Percentiles rank a stretch among this genome's conserved stretches.
These are phyloP conservation scores for Sodiomyces alkalinus DNA, from an alignment of 2,329 filamentous ascomycete species.

Conservation along the genomic window DNA sequence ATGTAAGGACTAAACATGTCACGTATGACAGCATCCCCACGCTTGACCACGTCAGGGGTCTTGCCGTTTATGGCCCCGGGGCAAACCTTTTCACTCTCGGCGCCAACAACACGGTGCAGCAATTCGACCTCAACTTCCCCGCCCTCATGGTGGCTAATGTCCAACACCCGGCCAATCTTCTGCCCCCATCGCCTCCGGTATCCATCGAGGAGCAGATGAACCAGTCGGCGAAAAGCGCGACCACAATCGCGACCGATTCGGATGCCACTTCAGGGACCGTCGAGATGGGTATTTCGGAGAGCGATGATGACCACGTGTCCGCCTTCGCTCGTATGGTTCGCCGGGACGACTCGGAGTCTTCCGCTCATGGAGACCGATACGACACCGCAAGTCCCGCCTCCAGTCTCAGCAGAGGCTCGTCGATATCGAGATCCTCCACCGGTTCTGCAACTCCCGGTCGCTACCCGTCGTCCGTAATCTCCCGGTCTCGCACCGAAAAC, in stretches of 20 bases:
- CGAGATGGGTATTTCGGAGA: slow-evolving; percentile 49
- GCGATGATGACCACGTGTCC: slow-evolving; percentile 63
- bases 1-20: slow-evolving; percentile 95
- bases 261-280: slow-evolving; percentile 39
- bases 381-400: slow-evolving; percentile 54
- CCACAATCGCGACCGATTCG: slow-evolving; percentile 34
- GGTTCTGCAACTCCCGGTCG: slow-evolving; percentile 35
- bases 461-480: slow-evolving; percentile 34
- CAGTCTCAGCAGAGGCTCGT: slow-evolving; percentile 46
- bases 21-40: slow-evolving; percentile 82
- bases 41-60: slow-evolving; percentile 61
- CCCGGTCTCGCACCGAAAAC: slow-evolving; percentile 41
- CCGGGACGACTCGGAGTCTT: slow-evolving; percentile 46
- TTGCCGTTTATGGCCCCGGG: slow-evolving; percentile 78
- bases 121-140: slow-evolving; percentile 82
- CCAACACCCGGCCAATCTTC: slow-evolving; percentile 65
- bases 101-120: slow-evolving; percentile 76
- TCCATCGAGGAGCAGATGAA: slow-evolving; percentile 58
- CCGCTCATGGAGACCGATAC: slow-evolving; percentile 37
- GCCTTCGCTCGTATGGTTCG: slow-evolving; percentile 62
- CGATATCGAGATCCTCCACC: slow-evolving; percentile 35
- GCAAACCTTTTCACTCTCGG: slow-evolving; percentile 88
- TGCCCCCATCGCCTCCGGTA: slow-evolving; percentile 70
- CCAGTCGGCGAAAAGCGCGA: slow-evolving; percentile 27
- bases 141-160: slow-evolving; percentile 71